Percentiles rank a stretch among this genome's conserved stretches.
Evolutionary conservation across 495 filamentous ascomycete genomes (phyloP).

Genomic region (Tuber calosporum): DNA sequence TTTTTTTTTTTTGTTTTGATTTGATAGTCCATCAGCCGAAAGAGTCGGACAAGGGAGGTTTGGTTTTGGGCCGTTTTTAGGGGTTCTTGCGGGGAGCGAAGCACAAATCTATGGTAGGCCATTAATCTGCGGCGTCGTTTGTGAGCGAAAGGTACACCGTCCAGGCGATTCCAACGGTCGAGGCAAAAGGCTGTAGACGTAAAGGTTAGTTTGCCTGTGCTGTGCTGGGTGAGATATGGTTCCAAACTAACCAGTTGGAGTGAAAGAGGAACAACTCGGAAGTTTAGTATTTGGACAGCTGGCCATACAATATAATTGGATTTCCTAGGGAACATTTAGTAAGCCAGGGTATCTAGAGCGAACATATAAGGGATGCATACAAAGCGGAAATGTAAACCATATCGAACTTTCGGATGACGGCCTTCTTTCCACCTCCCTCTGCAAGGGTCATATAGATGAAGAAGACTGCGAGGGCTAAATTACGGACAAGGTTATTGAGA

Average conservation of each 20-base stretch:
- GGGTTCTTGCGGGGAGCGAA: neutral
- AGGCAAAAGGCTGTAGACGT: slow-evolving; percentile 75
- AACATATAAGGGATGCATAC: slow-evolving; percentile 42
- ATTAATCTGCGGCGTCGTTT: slow-evolving; percentile 69
- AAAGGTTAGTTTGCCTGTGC: neutral
- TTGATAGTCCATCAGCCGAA: neutral
- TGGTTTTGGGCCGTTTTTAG: neutral
- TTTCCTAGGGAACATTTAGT: slow-evolving; percentile 47
- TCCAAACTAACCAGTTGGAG: slow-evolving; percentile 78
- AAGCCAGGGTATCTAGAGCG: neutral
- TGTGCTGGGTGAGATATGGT: neutral
- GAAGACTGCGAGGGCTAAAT: slow-evolving; percentile 70
- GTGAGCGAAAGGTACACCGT: slow-evolving; percentile 96
- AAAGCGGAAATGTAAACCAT: slow-evolving; percentile 89
- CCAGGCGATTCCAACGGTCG: slow-evolving; percentile 94
- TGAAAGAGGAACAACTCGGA: slow-evolving; percentile 84
- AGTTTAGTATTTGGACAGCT: slow-evolving; percentile 92
- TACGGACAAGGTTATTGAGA: slow-evolving; percentile 1
- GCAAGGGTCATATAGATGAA: slow-evolving; percentile 96
- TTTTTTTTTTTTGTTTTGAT: neutral
- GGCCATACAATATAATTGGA: slow-evolving; percentile 96
- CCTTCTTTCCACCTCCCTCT: slow-evolving; percentile 80
- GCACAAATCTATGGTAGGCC: neutral
- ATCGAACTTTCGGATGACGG: slow-evolving; percentile 73
- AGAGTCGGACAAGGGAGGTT: neutral